These are phyloP conservation scores for Lentinus polychrous DNA, from an alignment of 1,284 basidiomycete species.

Conservation along the genomic window DNA sequence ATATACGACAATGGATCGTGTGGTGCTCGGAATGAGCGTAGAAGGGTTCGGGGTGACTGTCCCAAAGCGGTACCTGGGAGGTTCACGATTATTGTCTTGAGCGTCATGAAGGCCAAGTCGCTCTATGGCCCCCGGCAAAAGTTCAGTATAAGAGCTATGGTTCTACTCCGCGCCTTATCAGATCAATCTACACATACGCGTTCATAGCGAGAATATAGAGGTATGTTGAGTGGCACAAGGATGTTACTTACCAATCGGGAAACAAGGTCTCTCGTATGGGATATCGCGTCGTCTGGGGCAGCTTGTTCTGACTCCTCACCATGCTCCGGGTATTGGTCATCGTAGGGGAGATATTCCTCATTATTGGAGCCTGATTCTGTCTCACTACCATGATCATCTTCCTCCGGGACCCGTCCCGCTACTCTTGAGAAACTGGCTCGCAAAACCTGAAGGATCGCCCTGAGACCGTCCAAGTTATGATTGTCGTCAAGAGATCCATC, in stretches of 20 bases:
- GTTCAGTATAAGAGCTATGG: neutral
- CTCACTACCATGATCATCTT: neutral
- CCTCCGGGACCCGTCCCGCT: conserved; percentile 6
- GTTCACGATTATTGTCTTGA: neutral
- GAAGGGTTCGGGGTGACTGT: neutral
- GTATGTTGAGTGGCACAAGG: neutral
- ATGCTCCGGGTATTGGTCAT: neutral
- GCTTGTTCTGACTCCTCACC: neutral
- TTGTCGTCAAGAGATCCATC: conserved; percentile 17
- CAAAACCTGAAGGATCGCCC: conserved; percentile 25
- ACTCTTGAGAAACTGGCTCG: conserved; percentile 22
- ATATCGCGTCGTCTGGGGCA: neutral
- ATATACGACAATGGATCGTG: neutral
- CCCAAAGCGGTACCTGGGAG: neutral
- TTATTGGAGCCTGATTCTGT: neutral
- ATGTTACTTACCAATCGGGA: neutral
- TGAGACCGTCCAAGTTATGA: conserved; percentile 24
- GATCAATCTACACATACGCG: conserved; percentile 5
- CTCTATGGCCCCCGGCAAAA: neutral
- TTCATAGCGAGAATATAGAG: neutral
- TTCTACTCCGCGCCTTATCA: conserved; percentile 4
- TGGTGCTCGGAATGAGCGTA: neutral
- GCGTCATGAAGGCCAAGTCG: neutral
- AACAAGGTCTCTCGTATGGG: neutral
- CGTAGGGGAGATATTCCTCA: no score